phyloP scores from a whole-genome alignment of 352 stramenopile species.

The Albugo laibachii region DNA sequence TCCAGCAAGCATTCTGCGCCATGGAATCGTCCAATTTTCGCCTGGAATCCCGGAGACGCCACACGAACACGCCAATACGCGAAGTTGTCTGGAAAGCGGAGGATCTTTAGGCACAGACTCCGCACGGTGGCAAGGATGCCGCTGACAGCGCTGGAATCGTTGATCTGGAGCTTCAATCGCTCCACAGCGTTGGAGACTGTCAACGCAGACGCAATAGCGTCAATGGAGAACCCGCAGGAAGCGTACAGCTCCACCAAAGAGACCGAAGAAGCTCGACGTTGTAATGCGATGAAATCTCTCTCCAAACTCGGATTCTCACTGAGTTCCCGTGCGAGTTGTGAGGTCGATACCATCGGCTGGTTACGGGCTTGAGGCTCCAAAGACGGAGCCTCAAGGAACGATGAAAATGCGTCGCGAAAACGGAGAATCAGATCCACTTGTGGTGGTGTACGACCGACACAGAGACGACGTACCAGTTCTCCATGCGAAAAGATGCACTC shows the following conservation, averaged over 20 bases:
- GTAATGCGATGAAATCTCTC: too few species aligned
- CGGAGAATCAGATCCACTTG: conserved; percentile 35
- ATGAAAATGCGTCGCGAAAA: conserved; percentile 45
- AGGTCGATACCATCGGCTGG: too few species aligned
- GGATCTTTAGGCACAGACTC: conserved; percentile 40
- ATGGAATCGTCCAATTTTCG: conserved; percentile 40
- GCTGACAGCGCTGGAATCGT: conserved; percentile 23
- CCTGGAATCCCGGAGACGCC: conserved; percentile 29
- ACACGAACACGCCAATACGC: conserved; percentile 49
- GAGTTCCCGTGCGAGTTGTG: too few species aligned
- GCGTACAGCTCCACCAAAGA: conserved; percentile 37
- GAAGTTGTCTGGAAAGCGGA: conserved; percentile 46
- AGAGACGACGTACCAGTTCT: conserved; percentile 33
- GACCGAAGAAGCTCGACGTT: conserved; percentile 4
- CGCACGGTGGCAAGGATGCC: conserved; percentile 25
- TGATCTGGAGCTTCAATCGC: conserved; percentile 22
- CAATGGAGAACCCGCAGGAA: conserved; percentile 41
- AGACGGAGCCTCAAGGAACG: conserved; percentile 4
- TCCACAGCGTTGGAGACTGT: conserved; percentile 34
- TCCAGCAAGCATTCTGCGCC: conserved; percentile 32
- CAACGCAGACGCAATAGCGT: conserved; percentile 30
- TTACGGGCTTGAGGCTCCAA: too few species aligned
- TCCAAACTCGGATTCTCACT: too few species aligned
- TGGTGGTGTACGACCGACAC: conserved; percentile 24
- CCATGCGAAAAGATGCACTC: conserved; percentile 21